Base-by-base conservation (phyloP, 768 basidiomycete species). In the Phallus indusiatus region DNA sequence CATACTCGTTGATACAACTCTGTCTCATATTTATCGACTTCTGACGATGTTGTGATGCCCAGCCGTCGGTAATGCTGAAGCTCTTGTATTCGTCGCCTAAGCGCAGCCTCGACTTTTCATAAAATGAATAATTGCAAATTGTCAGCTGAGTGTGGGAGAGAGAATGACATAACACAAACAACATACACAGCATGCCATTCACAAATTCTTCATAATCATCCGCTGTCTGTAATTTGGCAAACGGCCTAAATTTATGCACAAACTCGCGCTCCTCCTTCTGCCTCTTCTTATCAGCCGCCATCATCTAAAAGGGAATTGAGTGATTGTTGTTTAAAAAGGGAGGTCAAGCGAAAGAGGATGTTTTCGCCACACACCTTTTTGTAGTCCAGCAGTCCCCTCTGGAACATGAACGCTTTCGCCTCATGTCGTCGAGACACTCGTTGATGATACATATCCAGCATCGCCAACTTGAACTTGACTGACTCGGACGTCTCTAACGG, bases 251-350 rank as follows among this genome's bases (percentile, higher is more conserved):
- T 22, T 94, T 84, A 64, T 91, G 84, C 21, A 93, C 72, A 57
- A 97, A 85, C 62, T 98, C 96, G 63, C 88, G 83, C 66, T 98
- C 94, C 62, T 97, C 95, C 65, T 88, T 86, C 8, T 81, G 81
- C 17, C 92, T 78, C 69, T 96, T 97, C 74, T 94, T 89, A 64
- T 99, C 95, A 2, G 81, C 79, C 10, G 90, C 89, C 78, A 89
- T 85, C 76, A 93, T 88, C 95, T 96, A 67, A 5, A 37, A 53
- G 34, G 53, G n/a, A 14, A 37, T 37, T 42, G n/a, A 14, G n/a
- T 42, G 48, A 55, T 64, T 36, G 64, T 62, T 56, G 53, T 21
- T 52, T 8, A 22, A 22, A 9, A 37, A 49, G 54, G 47, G 7
- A 18, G 5, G 24, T 21, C 17, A 17, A 49, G 18, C 18, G 22